phyloP scores from a whole-genome alignment of 2,329 filamentous ascomycete species.

The Beauveria brongniartii region DNA sequence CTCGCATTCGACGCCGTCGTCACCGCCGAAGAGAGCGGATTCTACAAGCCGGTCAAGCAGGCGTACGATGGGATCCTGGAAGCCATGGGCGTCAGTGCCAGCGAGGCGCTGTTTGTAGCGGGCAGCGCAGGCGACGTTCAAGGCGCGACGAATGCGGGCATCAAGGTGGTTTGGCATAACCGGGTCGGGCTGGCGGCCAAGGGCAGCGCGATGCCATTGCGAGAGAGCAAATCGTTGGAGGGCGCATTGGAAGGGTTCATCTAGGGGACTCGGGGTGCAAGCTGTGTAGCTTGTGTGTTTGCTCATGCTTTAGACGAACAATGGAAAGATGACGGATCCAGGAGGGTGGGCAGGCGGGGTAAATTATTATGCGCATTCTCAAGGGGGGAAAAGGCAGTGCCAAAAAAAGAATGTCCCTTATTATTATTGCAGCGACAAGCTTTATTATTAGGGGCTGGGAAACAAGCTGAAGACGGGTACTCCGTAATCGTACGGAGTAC shows the following conservation, averaged over 20 bases:
- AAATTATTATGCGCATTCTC: too few species aligned
- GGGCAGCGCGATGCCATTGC: slow-evolving; percentile 18
- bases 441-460: too few species aligned
- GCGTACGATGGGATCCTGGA: slow-evolving; percentile 26
- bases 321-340: too few species aligned
- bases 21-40: slow-evolving; percentile 32
- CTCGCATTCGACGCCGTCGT: slow-evolving; percentile 25
- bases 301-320: neutral
- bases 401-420: too few species aligned
- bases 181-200: slow-evolving; percentile 20
- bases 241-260: slow-evolving; percentile 15
- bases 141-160: slow-evolving; percentile 28
- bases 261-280: neutral
- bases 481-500: too few species aligned
- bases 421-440: too few species aligned
- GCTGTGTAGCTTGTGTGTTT: neutral
- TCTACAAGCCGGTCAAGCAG: slow-evolving; percentile 28
- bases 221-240: slow-evolving; percentile 18
- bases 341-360: too few species aligned
- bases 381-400: too few species aligned
- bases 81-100: slow-evolving; percentile 18
- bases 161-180: slow-evolving; percentile 33
- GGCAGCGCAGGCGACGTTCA: slow-evolving; percentile 32
- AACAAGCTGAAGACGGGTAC: too few species aligned
- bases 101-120: slow-evolving; percentile 28